phyloP scores from a whole-genome alignment of 2,329 filamentous ascomycete species.

The Botrytis galanthina region DNA sequence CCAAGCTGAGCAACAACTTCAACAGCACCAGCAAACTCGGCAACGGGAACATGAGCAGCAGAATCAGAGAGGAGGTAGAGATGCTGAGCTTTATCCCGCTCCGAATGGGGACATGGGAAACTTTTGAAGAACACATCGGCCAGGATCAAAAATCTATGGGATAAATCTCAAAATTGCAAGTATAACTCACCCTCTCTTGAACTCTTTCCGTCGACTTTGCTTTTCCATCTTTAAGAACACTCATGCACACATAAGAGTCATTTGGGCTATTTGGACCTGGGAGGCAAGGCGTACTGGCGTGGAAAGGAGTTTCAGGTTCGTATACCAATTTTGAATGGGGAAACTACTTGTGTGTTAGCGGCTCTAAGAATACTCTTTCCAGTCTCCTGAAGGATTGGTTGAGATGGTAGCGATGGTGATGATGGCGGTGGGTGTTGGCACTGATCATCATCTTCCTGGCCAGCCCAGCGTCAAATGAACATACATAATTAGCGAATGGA shows the following conservation, averaged over 20 bases:
- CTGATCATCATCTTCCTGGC: not conserved
- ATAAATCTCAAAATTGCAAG: slow-evolving; percentile 5
- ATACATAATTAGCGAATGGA: not conserved
- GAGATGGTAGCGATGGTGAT: not conserved
- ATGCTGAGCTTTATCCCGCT: not conserved
- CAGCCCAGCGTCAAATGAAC: not conserved
- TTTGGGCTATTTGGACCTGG: slow-evolving; percentile 7
- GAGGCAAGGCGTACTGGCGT: slow-evolving; percentile 13
- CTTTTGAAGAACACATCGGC: not conserved
- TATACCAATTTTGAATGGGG: slow-evolving; percentile 6
- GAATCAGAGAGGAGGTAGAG: not conserved
- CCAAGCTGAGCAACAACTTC: not conserved
- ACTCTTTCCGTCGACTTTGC: not conserved
- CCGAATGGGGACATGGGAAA: not conserved
- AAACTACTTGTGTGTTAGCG: not conserved
- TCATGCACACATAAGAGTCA: not conserved
- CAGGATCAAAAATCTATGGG: not conserved
- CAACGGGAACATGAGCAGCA: not conserved
- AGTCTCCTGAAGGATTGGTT: not conserved
- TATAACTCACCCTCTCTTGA: not conserved
- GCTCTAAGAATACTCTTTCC: not conserved
- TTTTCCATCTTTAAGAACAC: slow-evolving; percentile 1
- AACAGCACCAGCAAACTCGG: not conserved
- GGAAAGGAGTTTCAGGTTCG: not conserved
- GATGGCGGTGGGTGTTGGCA: not conserved